Percentiles rank a stretch among this genome's conserved stretches.
phyloP scores from a whole-genome alignment of 2,329 filamentous ascomycete genomes.

The Aspergillus cejpii region DNA sequence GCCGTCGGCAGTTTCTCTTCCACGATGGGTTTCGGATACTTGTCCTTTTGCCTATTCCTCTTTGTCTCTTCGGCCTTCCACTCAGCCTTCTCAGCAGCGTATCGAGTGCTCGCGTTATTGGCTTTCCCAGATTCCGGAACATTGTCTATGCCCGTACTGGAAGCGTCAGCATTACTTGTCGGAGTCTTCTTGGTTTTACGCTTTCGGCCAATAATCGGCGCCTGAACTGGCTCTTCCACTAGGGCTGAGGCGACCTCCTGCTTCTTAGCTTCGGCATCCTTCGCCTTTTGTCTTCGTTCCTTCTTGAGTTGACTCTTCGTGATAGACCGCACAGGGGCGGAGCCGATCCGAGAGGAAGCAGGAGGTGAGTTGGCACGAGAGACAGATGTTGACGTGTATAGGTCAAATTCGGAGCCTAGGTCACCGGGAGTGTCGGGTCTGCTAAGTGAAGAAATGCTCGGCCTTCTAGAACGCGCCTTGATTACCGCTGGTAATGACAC shows the following conservation, averaged over 20 bases:
- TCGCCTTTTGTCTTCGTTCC: slow-evolving; percentile 47
- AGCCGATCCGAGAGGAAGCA: slow-evolving; percentile 49
- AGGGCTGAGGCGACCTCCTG: slow-evolving; percentile 32
- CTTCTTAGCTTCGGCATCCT: slow-evolving; percentile 41
- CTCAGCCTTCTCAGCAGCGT: slow-evolving; percentile 19
- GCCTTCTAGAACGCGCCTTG: slow-evolving; percentile 31
- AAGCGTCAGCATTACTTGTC: slow-evolving; percentile 19
- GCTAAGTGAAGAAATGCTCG: slow-evolving; percentile 50
- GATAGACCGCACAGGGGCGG: slow-evolving; percentile 53
- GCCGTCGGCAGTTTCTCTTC: slow-evolving; percentile 18
- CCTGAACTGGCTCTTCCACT: slow-evolving; percentile 50
- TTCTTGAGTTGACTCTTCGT: slow-evolving; percentile 59
- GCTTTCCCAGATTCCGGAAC: slow-evolving; percentile 15
- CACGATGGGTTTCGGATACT: slow-evolving; percentile 13
- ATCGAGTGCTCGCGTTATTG: slow-evolving; percentile 7
- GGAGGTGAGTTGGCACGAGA: slow-evolving; percentile 56
- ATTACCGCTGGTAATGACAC: slow-evolving; percentile 26
- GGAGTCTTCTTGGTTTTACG: slow-evolving; percentile 50
- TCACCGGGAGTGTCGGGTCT: slow-evolving; percentile 57
- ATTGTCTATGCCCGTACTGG: slow-evolving; percentile 9
- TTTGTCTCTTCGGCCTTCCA: slow-evolving; percentile 19
- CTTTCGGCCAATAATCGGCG: slow-evolving; percentile 57
- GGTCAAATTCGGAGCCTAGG: slow-evolving; percentile 52
- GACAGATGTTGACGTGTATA: slow-evolving; percentile 52
- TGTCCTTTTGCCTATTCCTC: slow-evolving; percentile 23